Evolutionary conservation across 2,329 filamentous ascomycete genomes (phyloP), one percentile per base, ranked within the genome.

Genomic region (Fusarium abutilonis): DNA sequence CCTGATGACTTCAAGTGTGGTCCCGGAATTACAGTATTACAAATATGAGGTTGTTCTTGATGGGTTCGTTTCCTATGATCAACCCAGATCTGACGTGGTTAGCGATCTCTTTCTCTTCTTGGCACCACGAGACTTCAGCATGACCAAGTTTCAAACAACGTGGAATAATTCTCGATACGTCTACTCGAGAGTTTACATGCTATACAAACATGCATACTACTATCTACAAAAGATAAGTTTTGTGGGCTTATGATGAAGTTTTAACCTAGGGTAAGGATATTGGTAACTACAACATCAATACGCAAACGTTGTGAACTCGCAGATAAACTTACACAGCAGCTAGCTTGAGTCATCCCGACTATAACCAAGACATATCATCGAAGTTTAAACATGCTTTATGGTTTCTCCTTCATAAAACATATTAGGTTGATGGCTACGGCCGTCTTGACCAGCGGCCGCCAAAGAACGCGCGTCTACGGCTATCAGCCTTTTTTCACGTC

Each of bases 381-480:
- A 43, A 17, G 21, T 9, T 14, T 17, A 34, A 6, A 38, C 39
- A 23, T 13, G 19, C 19, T 31, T 31, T 23, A 40, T 44, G 19
- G 13, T 9, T 15, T 42, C 26, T 36, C 3, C 19, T 41, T 53
- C 40, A 49, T 57, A 51, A 51, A 45, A 52, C 56, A 26, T 36
- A 36, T 58, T 29, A 2, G 9, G 28, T 10, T 13, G 28, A 13
- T 13, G 10, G 26, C 6, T 4, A 28, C 46, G 44, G 40, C 31
- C 42, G 26, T 51, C 42, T 35, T 47, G 38, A 26, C 23, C 23
- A 26, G 23, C 23, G 23, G 23, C 23, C 23, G 23, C 23, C 23
- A 26, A 26, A 26, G 23, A 26, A 26, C 23, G 67, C 67, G 67
- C 64, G 66, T 69, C 65, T 60, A 55, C 32, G 48, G 51, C 52